These are phyloP conservation scores for Mycena olivaceomarginata DNA, from an alignment of 768 basidiomycete species.

Conservation along the genomic window DNA sequence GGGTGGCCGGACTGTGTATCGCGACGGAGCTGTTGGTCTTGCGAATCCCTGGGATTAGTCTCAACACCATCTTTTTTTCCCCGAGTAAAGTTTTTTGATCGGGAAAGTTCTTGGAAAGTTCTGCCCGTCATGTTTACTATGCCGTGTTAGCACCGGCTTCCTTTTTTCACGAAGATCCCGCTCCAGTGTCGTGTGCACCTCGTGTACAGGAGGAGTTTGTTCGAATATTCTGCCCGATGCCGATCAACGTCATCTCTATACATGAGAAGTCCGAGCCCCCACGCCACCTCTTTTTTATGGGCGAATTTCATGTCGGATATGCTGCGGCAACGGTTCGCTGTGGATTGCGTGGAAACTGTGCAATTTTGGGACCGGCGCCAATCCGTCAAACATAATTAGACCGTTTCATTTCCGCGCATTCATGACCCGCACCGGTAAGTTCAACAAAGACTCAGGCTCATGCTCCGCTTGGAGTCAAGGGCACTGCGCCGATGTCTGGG, in stretches of 20 bases:
- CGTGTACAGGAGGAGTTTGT: not conserved
- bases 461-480: not conserved
- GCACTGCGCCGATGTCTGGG: not conserved
- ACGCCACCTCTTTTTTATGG: not conserved
- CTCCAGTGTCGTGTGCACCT: not conserved
- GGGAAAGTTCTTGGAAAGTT: not conserved
- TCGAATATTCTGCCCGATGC: not conserved
- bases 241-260: not conserved
- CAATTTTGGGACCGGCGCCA: not conserved
- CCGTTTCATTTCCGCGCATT: constrained; percentile 1
- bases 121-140: not conserved
- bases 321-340: not conserved
- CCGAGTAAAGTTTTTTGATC: not conserved
- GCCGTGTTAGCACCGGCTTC: not conserved
- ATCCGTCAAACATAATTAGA: not conserved
- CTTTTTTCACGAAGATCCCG: not conserved
- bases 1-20: not conserved
- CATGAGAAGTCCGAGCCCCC: not conserved
- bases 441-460: not conserved
- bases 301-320: not conserved
- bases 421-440: not conserved
- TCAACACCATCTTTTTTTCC: not conserved
- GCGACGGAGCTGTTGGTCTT: not conserved
- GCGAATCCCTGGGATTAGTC: not conserved
- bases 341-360: not conserved